Evolutionary conservation across 805 yeast species (phyloP).

Genomic region (Lipomyces spencermartinsiae): DNA sequence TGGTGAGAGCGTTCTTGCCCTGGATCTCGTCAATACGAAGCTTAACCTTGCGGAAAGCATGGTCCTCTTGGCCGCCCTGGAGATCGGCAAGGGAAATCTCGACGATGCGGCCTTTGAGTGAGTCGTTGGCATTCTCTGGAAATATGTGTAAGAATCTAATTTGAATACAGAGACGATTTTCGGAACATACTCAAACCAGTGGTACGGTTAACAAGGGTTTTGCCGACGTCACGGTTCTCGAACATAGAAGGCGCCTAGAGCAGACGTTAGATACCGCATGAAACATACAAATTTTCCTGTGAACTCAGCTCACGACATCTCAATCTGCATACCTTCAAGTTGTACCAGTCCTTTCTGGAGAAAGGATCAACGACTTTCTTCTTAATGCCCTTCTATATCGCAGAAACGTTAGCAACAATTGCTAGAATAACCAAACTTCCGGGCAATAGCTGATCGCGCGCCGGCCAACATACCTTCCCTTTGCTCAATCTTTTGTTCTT

Average conservation of each 20-base stretch:
- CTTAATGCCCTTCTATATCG: conserved; percentile 83
- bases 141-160: conserved; percentile 39
- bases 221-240: conserved; percentile 98
- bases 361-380: conserved; percentile 99
- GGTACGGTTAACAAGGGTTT: conserved; percentile 97
- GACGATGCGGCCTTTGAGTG: conserved; percentile 96
- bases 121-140: conserved; percentile 87
- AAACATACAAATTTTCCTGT: not conserved
- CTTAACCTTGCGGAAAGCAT: conserved; percentile 95
- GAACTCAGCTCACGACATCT: not conserved
- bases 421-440: conserved; percentile 65
- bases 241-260: conserved; percentile 94
- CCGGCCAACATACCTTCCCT: conserved; percentile 57
- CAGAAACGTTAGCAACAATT: not conserved
- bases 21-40: conserved; percentile 99
- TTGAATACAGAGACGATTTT: not conserved
- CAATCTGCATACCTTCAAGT: conserved; percentile 25
- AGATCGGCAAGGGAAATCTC: conserved; percentile 96
- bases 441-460: not conserved
- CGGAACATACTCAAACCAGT: conserved; percentile 71
- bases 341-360: conserved; percentile 95
- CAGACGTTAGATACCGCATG: not conserved
- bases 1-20: conserved; percentile 97
- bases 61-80: conserved; percentile 95
- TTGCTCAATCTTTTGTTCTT: conserved; percentile 83